Conservation (phyloP, 1,284 basidiomycete genomes). For the Cystobasidium sp. region DNA sequence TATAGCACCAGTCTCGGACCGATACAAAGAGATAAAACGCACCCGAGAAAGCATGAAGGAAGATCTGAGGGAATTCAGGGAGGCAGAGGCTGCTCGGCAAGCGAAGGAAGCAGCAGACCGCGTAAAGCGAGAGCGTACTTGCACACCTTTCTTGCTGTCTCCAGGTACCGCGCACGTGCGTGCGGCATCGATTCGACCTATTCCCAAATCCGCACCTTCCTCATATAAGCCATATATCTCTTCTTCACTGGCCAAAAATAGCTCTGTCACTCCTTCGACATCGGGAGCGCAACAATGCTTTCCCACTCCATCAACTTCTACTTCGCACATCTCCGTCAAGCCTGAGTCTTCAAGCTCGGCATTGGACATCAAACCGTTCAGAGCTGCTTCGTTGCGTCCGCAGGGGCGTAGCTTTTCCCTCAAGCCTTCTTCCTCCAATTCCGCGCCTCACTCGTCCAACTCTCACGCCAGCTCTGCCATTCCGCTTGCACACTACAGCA, state of each 20-base stretch:
- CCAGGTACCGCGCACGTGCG: not conserved
- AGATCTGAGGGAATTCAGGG: constrained; percentile 24
- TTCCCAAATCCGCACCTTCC: constrained; percentile 7
- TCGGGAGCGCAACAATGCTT: not conserved
- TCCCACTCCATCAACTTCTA: not conserved
- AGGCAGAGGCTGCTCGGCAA: constrained; percentile 12
- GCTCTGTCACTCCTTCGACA: not conserved
- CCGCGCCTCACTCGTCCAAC: not conserved
- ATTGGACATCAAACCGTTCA: constrained; percentile 6
- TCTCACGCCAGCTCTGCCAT: constrained; percentile 17
- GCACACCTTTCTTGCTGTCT: constrained; percentile 21
- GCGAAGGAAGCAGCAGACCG: constrained; percentile 9
- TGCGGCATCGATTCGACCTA: constrained; percentile 1
- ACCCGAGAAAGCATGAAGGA: constrained; percentile 1
- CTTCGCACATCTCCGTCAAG: constrained; percentile 4
- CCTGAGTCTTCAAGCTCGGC: constrained; percentile 22
- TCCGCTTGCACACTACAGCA: constrained; percentile 28
- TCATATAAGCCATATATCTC: constrained; percentile 1
- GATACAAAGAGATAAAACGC: constrained; percentile 26
- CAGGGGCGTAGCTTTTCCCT: constrained; percentile 8
- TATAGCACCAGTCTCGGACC: constrained; percentile 9
- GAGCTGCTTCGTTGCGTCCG: constrained; percentile 5
- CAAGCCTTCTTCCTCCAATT: constrained; percentile 20
- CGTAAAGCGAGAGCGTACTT: constrained; percentile 28
- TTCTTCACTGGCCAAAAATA: constrained; percentile 2